Percentiles rank a stretch among this genome's conserved stretches.
Evolutionary conservation across 2,329 filamentous ascomycete species (phyloP).

Genomic region (Aspergillus novoparasiticus): DNA sequence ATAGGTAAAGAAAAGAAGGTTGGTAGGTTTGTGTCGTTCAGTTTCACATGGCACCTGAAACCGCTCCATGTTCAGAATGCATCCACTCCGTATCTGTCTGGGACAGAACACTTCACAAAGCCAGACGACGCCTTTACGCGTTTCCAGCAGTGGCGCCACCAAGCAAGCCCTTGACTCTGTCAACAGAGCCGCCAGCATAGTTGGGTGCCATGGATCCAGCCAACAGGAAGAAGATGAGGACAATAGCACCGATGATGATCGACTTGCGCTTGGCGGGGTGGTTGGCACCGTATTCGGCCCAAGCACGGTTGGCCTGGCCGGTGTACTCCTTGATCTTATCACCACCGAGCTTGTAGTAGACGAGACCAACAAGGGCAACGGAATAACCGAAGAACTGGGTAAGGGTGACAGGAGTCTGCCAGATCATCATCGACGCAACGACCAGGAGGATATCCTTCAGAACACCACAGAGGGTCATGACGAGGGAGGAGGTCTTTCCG

Average conservation of each 20-base stretch:
- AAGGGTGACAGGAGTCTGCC: constrained; percentile 69
- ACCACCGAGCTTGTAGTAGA: constrained; percentile 71
- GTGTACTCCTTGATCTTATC: constrained; percentile 83
- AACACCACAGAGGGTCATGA: constrained; percentile 83
- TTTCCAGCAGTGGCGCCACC: constrained; percentile 38
- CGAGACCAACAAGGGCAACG: constrained; percentile 66
- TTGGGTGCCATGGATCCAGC: constrained; percentile 63
- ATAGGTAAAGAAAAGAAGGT: constrained; percentile 12
- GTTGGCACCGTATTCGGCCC: constrained; percentile 81
- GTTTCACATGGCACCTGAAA: constrained; percentile 4
- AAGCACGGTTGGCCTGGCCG: constrained; percentile 71
- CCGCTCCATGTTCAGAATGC: background rate
- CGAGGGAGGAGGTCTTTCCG: constrained; percentile 82
- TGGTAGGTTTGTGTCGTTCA: background rate
- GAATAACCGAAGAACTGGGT: constrained; percentile 78
- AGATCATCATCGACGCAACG: constrained; percentile 73
- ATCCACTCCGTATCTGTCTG: background rate
- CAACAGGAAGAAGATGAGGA: constrained; percentile 72
- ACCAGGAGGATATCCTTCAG: constrained; percentile 88
- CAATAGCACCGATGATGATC: constrained; percentile 65
- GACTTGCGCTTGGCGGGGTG: constrained; percentile 79
- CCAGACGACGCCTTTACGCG: constrained; percentile 25
- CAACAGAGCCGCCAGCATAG: constrained; percentile 41
- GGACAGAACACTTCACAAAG: background rate
- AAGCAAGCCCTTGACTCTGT: constrained; percentile 39